phyloP scores from a whole-genome alignment of 1,284 basidiomycete genomes.

The Phylloboletellus chloephorus region DNA sequence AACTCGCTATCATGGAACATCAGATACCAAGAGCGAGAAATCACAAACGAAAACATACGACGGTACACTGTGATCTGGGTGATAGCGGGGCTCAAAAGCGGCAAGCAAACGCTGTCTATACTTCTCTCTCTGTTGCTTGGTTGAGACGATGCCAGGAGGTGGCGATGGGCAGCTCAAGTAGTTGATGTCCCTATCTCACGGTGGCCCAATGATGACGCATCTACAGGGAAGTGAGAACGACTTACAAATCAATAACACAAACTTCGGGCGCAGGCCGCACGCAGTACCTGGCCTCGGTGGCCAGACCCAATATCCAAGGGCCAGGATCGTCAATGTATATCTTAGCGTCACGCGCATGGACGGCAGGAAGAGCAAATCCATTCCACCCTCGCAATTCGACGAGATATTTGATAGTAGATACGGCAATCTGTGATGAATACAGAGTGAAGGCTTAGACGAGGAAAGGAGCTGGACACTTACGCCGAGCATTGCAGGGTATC shows the following conservation, averaged over 20 bases:
- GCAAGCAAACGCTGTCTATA: constrained; percentile 70
- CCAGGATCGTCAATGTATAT: constrained; percentile 86
- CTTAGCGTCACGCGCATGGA: constrained; percentile 86
- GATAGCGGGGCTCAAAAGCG: constrained; percentile 80
- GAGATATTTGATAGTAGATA: constrained; percentile 86
- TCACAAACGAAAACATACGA: constrained; percentile 40
- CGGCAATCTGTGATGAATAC: constrained; percentile 54
- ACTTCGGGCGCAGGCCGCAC: constrained; percentile 75
- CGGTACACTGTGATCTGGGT: constrained; percentile 76
- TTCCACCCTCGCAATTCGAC: constrained; percentile 94
- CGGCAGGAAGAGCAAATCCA: constrained; percentile 78
- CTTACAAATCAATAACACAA: constrained; percentile 85
- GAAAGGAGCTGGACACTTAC: constrained; percentile 32
- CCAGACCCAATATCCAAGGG: constrained; percentile 91
- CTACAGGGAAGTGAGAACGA: constrained; percentile 13
- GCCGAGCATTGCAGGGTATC: constrained; percentile 88
- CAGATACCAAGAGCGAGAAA: constrained; percentile 1
- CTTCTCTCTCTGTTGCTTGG: constrained; percentile 79
- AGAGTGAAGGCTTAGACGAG: not conserved
- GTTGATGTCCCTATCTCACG: constrained; percentile 73
- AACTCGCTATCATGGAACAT: constrained; percentile 59
- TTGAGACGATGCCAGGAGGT: constrained; percentile 74
- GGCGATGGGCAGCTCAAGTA: constrained; percentile 79
- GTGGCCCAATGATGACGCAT: not conserved
- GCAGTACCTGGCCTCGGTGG: constrained; percentile 81